Percentiles rank a stretch among this genome's conserved stretches.
These are phyloP conservation scores for Trypanosoma scelopori DNA, from an alignment of 208 protist genomes.

Conservation along the genomic window DNA sequence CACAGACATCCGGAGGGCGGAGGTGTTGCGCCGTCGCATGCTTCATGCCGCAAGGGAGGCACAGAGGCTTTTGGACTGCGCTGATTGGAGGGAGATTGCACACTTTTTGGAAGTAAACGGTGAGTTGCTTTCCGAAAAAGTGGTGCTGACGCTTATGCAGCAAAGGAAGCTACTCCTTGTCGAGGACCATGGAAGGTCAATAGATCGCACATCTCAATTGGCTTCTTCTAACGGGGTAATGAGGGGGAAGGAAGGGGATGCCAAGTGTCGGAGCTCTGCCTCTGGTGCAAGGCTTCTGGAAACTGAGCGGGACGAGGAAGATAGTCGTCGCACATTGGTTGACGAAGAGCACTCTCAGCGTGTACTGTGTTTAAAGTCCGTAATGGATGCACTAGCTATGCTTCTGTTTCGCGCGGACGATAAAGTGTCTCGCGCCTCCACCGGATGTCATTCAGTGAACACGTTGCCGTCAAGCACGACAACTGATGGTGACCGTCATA, in stretches of 20 bases:
- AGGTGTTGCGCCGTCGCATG: conserved; percentile 54
- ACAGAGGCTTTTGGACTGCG: conserved; percentile 34
- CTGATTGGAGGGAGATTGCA: conserved; percentile 38
- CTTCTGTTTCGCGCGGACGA: neutral
- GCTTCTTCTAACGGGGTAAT: neutral
- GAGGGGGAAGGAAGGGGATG: neutral
- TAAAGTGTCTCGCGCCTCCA: neutral
- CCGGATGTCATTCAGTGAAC: neutral
- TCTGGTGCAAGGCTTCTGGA: conserved; percentile 8
- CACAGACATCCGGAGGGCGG: conserved; percentile 61
- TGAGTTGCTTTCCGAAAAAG: conserved; percentile 48
- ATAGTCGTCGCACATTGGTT: conserved; percentile 15
- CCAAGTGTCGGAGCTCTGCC: neutral
- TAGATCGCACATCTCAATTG: neutral
- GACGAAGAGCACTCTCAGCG: conserved; percentile 29
- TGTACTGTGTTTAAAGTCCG: conserved; percentile 18
- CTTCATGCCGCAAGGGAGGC: conserved; percentile 37
- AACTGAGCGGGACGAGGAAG: conserved; percentile 26
- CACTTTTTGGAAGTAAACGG: conserved; percentile 60
- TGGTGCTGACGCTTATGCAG: conserved; percentile 55
- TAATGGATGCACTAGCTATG: conserved; percentile 8
- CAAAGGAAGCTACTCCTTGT: conserved; percentile 43
- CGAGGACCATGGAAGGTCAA: conserved; percentile 9
- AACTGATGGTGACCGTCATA: neutral
- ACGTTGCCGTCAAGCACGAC: neutral